A percentile compares a stretch with the other conserved stretches of the same genome.
phyloP scores from a whole-genome alignment of 345 rosid genomes.

The Salix brachista region DNA sequence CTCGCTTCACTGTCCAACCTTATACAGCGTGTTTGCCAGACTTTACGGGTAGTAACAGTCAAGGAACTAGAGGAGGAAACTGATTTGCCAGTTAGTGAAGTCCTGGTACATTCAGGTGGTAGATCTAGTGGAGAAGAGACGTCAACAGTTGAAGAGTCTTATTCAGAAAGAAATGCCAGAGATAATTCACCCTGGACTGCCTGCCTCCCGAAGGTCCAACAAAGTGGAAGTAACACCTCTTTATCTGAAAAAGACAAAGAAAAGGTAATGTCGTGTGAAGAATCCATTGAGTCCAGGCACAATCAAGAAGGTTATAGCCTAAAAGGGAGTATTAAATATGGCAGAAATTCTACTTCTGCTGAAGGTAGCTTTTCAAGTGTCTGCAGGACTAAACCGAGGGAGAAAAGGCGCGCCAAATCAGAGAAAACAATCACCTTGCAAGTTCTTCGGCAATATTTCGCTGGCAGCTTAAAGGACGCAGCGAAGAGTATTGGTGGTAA shows the following conservation, averaged over 20 bases:
- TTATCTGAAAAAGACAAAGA: conserved; percentile 20
- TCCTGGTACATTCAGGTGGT: conserved; percentile 24
- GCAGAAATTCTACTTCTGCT: conserved; percentile 37
- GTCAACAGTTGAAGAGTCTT: conserved; percentile 25
- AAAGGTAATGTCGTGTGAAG: conserved; percentile 23
- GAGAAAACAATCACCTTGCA: conserved; percentile 71
- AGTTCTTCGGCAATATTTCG: conserved; percentile 66
- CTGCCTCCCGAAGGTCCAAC: conserved; percentile 28
- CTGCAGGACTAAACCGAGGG: conserved; percentile 33
- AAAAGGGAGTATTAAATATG: conserved; percentile 37
- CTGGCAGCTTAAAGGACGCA: conserved; percentile 94
- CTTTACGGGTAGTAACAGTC: conserved; percentile 67
- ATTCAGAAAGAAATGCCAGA: conserved; percentile 24
- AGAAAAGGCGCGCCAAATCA: conserved; percentile 56
- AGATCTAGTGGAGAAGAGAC: conserved; percentile 33
- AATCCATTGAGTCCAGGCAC: conserved; percentile 22
- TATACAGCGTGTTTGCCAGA: conserved; percentile 65
- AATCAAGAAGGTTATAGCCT: conserved; percentile 26
- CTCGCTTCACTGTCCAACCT: conserved; percentile 60
- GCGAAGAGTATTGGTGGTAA: conserved; percentile 88
- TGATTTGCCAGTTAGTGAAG: conserved; percentile 33
- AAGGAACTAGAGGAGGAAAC: conserved; percentile 63
- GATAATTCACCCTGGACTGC: conserved; percentile 33
- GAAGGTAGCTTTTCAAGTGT: conserved; percentile 46
- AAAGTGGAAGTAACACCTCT: conserved; percentile 20